Percentiles rank a stretch among this genome's conserved stretches.
Conservation (phyloP, 1,284 basidiomycete genomes). For the Farysia itapuensis region DNA sequence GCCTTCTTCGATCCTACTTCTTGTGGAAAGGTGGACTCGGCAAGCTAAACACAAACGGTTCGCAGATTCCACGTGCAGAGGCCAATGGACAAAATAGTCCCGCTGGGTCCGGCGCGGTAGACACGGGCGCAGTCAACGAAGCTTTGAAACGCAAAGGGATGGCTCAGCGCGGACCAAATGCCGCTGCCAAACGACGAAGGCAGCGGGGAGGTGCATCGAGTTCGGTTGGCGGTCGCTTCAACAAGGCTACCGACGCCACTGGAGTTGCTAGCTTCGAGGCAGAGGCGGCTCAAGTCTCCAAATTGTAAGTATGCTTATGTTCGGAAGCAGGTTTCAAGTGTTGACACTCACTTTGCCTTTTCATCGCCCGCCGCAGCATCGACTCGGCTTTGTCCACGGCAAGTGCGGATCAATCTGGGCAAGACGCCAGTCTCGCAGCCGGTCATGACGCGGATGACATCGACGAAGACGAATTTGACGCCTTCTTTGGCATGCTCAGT, state of each 20-base stretch:
- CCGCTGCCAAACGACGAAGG: conserved; percentile 60
- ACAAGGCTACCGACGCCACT: conserved; percentile 6
- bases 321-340: neutral
- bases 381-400: conserved; percentile 5
- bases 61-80: conserved; percentile 1
- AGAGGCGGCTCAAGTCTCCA: conserved; percentile 67
- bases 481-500: conserved; percentile 77
- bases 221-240: conserved; percentile 5
- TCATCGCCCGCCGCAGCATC: conserved; percentile 2
- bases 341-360: neutral
- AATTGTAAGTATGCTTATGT: conserved; percentile 66
- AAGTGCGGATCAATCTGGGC: conserved; percentile 2
- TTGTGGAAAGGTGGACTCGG: conserved; percentile 76
- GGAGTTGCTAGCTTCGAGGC: conserved; percentile 45
- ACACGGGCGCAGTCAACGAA: conserved; percentile 17
- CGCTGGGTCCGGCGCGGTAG: neutral
- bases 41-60: conserved; percentile 49
- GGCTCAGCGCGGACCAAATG: conserved; percentile 36
- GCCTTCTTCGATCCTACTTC: conserved; percentile 72
- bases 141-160: conserved; percentile 48
- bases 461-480: conserved; percentile 62
- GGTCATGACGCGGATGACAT: conserved; percentile 20
- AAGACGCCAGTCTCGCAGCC: conserved; percentile 2
- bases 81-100: conserved; percentile 4
- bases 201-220: conserved; percentile 51